Conservation (phyloP, 768 basidiomycete genomes). For the Psilocybe azurescens region DNA sequence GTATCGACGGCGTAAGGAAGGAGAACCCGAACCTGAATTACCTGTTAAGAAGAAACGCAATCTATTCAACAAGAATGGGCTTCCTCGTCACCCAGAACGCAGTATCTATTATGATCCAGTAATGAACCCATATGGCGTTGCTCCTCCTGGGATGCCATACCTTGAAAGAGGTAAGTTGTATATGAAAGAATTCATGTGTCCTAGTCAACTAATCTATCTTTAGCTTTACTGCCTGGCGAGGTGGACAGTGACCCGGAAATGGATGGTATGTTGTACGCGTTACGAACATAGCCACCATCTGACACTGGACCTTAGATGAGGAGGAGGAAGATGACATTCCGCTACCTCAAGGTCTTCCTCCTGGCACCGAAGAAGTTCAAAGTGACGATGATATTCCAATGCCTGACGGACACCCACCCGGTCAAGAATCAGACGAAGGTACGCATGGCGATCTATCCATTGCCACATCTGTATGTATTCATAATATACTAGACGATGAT, state of each 20-base stretch:
- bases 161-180: constrained; percentile 73
- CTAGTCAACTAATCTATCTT: constrained; percentile 2
- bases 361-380: constrained; percentile 52
- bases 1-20: constrained; percentile 61
- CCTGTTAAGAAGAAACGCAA: constrained; percentile 61
- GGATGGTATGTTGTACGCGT: constrained; percentile 34
- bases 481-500: constrained; percentile 7
- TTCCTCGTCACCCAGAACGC: constrained; percentile 89
- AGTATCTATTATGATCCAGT: constrained; percentile 93
- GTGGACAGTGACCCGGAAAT: constrained; percentile 66
- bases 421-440: constrained; percentile 18
- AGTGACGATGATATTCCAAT: constrained; percentile 89
- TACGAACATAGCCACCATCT: background rate
- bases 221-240: constrained; percentile 69
- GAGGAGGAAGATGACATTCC: constrained; percentile 50
- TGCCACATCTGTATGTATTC: background rate
- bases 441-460: background rate
- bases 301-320: background rate
- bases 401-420: constrained; percentile 82
- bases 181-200: background rate
- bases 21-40: constrained; percentile 46
- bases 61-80: constrained; percentile 81
- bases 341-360: constrained; percentile 71
- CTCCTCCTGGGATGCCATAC: constrained; percentile 98
- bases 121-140: constrained; percentile 92